Percentiles rank a stretch among this genome's conserved stretches.
phyloP scores from a whole-genome alignment of 1,284 basidiomycete genomes.

The Ceratobasidium sp. region DNA sequence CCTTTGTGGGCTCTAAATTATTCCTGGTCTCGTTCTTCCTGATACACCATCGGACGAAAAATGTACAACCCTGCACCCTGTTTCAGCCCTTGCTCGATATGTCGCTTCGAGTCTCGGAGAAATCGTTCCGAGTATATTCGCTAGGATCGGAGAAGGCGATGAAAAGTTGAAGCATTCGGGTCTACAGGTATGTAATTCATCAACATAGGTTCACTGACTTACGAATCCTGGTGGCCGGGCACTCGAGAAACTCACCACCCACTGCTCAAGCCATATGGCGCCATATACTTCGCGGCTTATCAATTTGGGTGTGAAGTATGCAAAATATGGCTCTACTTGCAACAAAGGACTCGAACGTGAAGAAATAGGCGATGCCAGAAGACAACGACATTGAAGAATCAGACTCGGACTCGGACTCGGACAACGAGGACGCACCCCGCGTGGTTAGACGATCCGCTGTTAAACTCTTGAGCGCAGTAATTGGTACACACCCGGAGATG shows the following conservation, averaged over 20 bases:
- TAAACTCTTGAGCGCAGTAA: slow-evolving; percentile 83
- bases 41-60: slow-evolving; percentile 66
- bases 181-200: slow-evolving; percentile 62
- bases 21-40: slow-evolving; percentile 63
- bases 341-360: too few species aligned
- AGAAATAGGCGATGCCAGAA: slow-evolving; percentile 69
- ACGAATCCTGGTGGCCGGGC: slow-evolving; percentile 58
- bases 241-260: slow-evolving; percentile 80
- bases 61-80: slow-evolving; percentile 77
- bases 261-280: slow-evolving; percentile 82
- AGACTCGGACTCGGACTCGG: slow-evolving; percentile 86
- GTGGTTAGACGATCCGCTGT: slow-evolving; percentile 93
- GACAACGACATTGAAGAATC: slow-evolving; percentile 77
- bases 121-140: slow-evolving; percentile 72
- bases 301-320: slow-evolving; percentile 71
- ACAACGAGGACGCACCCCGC: slow-evolving; percentile 98
- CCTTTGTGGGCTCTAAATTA: slow-evolving; percentile 63
- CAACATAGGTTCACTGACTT: neutral
- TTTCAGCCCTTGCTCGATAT: slow-evolving; percentile 79
- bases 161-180: slow-evolving; percentile 80
- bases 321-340: slow-evolving; percentile 98
- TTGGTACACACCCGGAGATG: slow-evolving; percentile 86
- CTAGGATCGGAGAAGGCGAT: slow-evolving; percentile 71
- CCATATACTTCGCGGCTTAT: slow-evolving; percentile 74
- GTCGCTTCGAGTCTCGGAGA: slow-evolving; percentile 65